phyloP scores from a whole-genome alignment of 2,329 filamentous ascomycete genomes.

The Fusarium sublunatum region DNA sequence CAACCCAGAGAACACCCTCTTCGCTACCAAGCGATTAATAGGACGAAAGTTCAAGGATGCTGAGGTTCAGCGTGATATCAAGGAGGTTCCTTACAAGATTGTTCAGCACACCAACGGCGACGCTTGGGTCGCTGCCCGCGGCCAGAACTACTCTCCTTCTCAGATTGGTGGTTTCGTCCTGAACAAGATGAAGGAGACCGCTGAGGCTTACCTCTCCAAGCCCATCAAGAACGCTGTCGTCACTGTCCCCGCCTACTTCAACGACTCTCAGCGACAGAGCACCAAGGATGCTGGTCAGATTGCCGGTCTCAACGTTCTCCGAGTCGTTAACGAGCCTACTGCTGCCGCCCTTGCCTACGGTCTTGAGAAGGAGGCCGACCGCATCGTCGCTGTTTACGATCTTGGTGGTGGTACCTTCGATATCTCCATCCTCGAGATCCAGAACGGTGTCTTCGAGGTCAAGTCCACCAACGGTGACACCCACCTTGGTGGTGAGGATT shows the following conservation, averaged over 20 bases:
- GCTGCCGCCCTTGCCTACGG: constrained; percentile 96
- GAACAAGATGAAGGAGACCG: constrained; percentile 99
- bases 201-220: constrained; percentile 91
- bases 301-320: constrained; percentile 92
- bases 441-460: constrained; percentile 98
- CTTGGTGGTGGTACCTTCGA: constrained; percentile 98
- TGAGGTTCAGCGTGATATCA: constrained; percentile 96
- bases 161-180: constrained; percentile 97
- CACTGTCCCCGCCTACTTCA: constrained; percentile 98
- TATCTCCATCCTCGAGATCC: constrained; percentile 97
- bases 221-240: constrained; percentile 95
- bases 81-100: constrained; percentile 99
- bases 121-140: constrained; percentile 93
- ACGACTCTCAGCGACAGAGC: constrained; percentile 96
- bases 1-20: constrained; percentile 98
- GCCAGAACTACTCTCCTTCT: constrained; percentile 97
- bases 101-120: constrained; percentile 96
- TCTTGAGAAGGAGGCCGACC: constrained; percentile 92
- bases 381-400: constrained; percentile 95
- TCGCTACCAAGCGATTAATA: constrained; percentile 98
- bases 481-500: constrained; percentile 97
- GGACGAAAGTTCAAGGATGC: constrained; percentile 94
- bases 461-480: constrained; percentile 99
- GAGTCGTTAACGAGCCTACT: constrained; percentile 98
- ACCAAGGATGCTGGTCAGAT: constrained; percentile 99